These are phyloP conservation scores for Royoungia palumana DNA, from an alignment of 768 basidiomycete species.

Conservation along the genomic window DNA sequence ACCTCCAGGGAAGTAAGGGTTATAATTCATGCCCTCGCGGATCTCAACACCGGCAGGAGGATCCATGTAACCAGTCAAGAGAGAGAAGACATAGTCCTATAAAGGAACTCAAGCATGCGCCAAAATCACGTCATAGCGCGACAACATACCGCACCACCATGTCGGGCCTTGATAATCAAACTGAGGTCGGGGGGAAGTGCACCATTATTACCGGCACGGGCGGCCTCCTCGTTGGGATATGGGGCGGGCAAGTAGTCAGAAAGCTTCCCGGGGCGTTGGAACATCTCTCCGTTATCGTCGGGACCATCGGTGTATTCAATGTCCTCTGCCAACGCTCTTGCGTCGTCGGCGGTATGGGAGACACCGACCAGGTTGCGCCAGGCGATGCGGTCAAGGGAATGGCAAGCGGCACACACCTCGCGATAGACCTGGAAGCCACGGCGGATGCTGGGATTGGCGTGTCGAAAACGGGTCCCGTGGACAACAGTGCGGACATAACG, in stretches of 20 bases:
- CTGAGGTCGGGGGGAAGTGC: conserved; percentile 96
- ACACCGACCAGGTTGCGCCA: conserved; percentile 99
- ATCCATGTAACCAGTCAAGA: conserved; percentile 95
- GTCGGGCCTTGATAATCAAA: conserved; percentile 96
- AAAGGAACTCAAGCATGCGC: conserved; percentile 2
- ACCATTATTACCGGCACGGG: conserved; percentile 89
- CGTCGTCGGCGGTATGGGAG: conserved; percentile 91
- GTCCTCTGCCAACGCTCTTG: conserved; percentile 90
- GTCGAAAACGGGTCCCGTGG: conserved; percentile 10
- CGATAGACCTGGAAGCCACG: conserved; percentile 97
- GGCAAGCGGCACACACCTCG: conserved; percentile 98
- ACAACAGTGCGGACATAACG: conserved; percentile 43
- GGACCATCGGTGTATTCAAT: conserved; percentile 97
- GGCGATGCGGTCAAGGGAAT: conserved; percentile 98
- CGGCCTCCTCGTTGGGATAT: conserved; percentile 98
- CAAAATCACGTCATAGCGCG: neutral
- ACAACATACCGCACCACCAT: conserved; percentile 84
- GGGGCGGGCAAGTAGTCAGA: conserved; percentile 94
- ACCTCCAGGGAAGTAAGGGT: conserved; percentile 98
- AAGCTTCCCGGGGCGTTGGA: conserved; percentile 96
- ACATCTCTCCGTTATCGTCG: conserved; percentile 94
- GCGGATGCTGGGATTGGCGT: conserved; percentile 63
- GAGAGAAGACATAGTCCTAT: conserved; percentile 95
- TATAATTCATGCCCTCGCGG: conserved; percentile 98
- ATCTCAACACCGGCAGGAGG: conserved; percentile 93